phyloP scores from a whole-genome alignment of 805 yeast genomes.

The Maudiozyma serrabonitensis region DNA sequence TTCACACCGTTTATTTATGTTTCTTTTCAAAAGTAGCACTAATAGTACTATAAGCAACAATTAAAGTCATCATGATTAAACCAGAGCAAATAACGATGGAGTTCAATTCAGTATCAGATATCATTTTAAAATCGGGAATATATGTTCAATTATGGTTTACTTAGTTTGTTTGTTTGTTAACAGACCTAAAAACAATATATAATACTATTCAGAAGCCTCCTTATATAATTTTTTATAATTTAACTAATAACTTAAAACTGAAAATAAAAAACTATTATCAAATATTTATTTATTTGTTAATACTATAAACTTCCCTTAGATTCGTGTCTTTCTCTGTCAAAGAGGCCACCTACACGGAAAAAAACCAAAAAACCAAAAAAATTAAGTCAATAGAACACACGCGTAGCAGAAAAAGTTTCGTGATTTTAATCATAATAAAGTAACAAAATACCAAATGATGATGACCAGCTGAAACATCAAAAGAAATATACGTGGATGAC shows the following conservation, averaged over 20 bases:
- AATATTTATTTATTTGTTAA: not conserved
- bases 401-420: no score
- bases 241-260: not conserved
- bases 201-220: no score
- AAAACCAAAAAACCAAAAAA: no score
- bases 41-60: constrained; percentile 61
- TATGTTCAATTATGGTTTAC: not conserved
- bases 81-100: constrained; percentile 67
- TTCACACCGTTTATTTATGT: not conserved
- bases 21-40: constrained; percentile 34
- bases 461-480: no score
- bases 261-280: not conserved
- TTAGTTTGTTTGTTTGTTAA: no score
- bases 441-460: no score
- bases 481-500: no score
- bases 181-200: no score
- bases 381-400: no score
- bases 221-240: no score
- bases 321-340: not conserved
- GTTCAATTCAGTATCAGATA: constrained; percentile 73
- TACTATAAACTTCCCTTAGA: not conserved
- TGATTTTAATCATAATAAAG: no score
- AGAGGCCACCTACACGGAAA: not conserved
- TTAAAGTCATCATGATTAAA: constrained; percentile 56
- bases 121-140: constrained; percentile 41